These are phyloP conservation scores for Quercus robur DNA, from an alignment of 306 rosid species.

Conservation along the genomic window DNA sequence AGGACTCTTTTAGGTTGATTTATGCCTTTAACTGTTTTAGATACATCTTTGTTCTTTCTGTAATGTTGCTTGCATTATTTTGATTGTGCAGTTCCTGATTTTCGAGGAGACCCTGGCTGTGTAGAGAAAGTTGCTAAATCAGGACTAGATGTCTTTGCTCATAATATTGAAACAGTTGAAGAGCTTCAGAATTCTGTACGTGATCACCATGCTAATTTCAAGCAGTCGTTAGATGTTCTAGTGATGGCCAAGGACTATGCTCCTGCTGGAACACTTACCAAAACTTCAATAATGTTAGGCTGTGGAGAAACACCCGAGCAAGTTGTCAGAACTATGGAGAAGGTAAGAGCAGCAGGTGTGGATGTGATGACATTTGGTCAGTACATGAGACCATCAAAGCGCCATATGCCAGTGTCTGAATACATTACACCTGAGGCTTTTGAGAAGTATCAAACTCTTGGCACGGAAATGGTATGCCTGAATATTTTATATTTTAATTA, in stretches of 20 bases:
- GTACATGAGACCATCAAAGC: slow-evolving; percentile 98
- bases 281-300: slow-evolving; percentile 96
- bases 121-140: slow-evolving; percentile 85
- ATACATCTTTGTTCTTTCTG: slow-evolving; percentile 1
- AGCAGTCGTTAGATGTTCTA: slow-evolving; percentile 88
- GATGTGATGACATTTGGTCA: slow-evolving; percentile 99
- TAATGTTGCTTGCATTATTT: slow-evolving; percentile 15
- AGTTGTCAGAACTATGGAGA: slow-evolving; percentile 95
- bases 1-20: background rate
- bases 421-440: slow-evolving; percentile 96
- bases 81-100: slow-evolving; percentile 80
- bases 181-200: slow-evolving; percentile 88
- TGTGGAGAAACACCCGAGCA: slow-evolving; percentile 98
- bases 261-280: slow-evolving; percentile 89
- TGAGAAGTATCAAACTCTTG: slow-evolving; percentile 74
- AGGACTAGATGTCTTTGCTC: slow-evolving; percentile 95
- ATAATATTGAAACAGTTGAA: slow-evolving; percentile 96
- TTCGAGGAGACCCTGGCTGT: slow-evolving; percentile 76
- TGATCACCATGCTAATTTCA: slow-evolving; percentile 92
- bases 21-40: background rate
- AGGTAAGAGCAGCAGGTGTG: slow-evolving; percentile 97
- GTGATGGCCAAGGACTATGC: slow-evolving; percentile 83
- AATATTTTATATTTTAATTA: background rate
- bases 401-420: slow-evolving; percentile 96
- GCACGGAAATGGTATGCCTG: slow-evolving; percentile 77